Evolutionary conservation across 495 filamentous ascomycete genomes (phyloP), one percentile per base, ranked within the genome.

Genomic region (Mycothermus thermophilus): DNA sequence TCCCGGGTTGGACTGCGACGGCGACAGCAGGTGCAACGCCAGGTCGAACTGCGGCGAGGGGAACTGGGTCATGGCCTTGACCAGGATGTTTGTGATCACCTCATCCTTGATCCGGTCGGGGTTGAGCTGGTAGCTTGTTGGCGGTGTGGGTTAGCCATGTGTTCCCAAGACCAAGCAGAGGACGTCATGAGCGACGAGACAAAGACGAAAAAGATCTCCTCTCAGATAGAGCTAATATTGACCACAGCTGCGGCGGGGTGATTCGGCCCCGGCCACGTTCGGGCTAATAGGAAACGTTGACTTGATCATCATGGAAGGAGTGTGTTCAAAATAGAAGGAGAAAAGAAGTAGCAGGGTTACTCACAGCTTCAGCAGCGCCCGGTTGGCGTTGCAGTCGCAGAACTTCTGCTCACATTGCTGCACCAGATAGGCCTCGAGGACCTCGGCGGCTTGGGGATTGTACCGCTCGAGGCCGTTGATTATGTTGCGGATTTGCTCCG

Each of bases 281-380:
- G 81, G 85, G 74, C 10, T 94, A 94, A 94, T 95, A 93, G 84
- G 83, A 93, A 94, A 95, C 88, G 85, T 90, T 77, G 51, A 71
- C 51, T 72, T 59, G 52, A 70, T 80, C 83, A 83, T 93, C 80
- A 75, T 64, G 23, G 49, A 55, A 44, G n/a, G 8, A 30, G 6
- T 14, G 32, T 8, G 9, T 30, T 19, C 23, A 14, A 31, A 24
- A 31, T 1, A 16, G 12, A 11, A 21, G 40, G 22, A 39, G 31
- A 40, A 42, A 26, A 37, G 3, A 22, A 17, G 35, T 17, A 24
- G 21, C 13, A 84, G 34, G 19, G 25, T 19, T 13, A 84, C 90
- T 75, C 65, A 99, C 92, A 99, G 77, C 67, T 99, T 99, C 60
- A 99, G 59, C 41, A 99, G 62, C 12, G 92, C 90, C 54, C 95